Base-by-base conservation (phyloP, 116 monocot species). In the Trichopus zeylanicus region DNA sequence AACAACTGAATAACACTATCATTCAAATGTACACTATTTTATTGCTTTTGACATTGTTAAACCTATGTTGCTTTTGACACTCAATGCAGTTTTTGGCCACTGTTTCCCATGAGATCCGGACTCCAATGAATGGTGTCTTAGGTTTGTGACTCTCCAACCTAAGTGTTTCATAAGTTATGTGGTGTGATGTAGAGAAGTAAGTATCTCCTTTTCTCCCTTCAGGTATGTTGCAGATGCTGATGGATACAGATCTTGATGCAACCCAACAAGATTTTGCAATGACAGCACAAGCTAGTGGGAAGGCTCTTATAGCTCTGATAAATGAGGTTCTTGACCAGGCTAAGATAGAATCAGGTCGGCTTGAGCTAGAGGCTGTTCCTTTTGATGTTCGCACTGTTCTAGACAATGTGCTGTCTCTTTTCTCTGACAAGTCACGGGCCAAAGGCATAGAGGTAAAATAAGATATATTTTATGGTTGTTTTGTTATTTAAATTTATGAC, bases 171-270 rank as follows among this genome's bases (percentile, higher is more conserved):
- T 46, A 48, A 5, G 6, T 2, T n/a, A n/a, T n/a, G n/a, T n/a
- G n/a, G n/a, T n/a, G 1, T 42, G 12, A 13, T 42, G 12, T 42
- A 42, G 42, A 42, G 13, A 42, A 15, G 42, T 42, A 32, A 46
- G 4, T 46, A 37, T n/a, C 51, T 13, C 19, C 56, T 3, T 48
- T n/a, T 29, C 34, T 33, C 55, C 25, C 53, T 73, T 58, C 62
- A 92, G 92, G 93, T 22, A 93, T 93, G 93, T 55, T 93, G 64
- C 82, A 88, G 67, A 88, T 93, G 93, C 75, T 93, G 60, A 77
- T 82, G 77, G 82, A 93, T 53, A 93, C 93, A 7, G 74, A 85
- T 34, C 88, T 93, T 52, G 85, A 93, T 75, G 61, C 82, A 64
- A 93, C 88, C 5, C 93, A 93, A 26, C 76, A 77, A 65, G 93